Base-by-base conservation (phyloP, 108 stramenopile genomes). In the Nitzschia putrida region DNA sequence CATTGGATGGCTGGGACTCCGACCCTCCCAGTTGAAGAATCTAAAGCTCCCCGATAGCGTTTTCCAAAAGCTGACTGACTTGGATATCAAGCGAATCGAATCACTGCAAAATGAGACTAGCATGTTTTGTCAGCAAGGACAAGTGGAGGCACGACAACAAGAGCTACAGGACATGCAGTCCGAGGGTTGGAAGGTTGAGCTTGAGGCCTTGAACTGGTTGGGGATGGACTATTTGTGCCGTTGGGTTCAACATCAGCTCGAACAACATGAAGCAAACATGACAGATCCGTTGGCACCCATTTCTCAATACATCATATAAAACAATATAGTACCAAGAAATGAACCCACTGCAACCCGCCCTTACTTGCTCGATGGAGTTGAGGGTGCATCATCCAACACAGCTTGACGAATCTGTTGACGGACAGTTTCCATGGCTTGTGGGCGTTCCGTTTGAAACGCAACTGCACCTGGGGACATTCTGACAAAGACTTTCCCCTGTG, bases 191-290 rank as follows among this genome's bases (percentile, higher is more conserved):
- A 93, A 93, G 65, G 84, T 93, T 10, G 92, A 93, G 58, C 64
- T 93, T 29, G 92, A 93, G 66, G 81, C 89, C 23, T 64, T 93
- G 64, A 82, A 93, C 70, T 93, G 92, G 92, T 47, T 87, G 68
- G 92, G 92, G 0, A 63, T 69, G 68, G 73, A 74, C 50, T 74
- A 61, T 0, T 20, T 79, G 23, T 73, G 40, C 18, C 43, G 64
- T 38, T 79, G 72, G 64, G 68, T 79, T 1, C 14, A 47, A 39
- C 24, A 40, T 24, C 57, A 57, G 41, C 22, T 64, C 44, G 63
- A 50, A 49, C 63, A 64, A 39, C 29, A 59, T 20, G 58, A 59
- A 10, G 58, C 26, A 39, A 37, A 6, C 12, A n/a, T 59, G n/a
- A 37, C 57, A 13, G 34, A 20, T 40, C 3, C n/a, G 16, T n/a